Percentiles rank a stretch among this genome's conserved stretches.
phyloP scores from a whole-genome alignment of 1,284 basidiomycete species.

The Microbotryum intermedium region DNA sequence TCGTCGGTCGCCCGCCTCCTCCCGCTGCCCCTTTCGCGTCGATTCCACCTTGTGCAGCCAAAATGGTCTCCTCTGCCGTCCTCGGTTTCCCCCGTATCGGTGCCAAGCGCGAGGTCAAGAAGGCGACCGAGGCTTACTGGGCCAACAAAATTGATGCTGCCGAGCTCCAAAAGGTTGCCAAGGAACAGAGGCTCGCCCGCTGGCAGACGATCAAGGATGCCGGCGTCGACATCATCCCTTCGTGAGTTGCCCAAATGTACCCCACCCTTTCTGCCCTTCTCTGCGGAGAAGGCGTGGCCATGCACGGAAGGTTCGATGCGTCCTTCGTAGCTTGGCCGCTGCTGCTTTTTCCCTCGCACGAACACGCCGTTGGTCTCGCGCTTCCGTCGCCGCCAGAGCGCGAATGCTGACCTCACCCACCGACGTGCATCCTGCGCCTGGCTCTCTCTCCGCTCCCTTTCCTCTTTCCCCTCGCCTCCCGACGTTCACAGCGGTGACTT shows the following conservation, averaged over 20 bases:
- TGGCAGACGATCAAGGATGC: slow-evolving; percentile 82
- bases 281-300: neutral
- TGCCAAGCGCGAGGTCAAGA: slow-evolving; percentile 74
- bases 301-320: slow-evolving; percentile 6
- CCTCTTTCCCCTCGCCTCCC: slow-evolving; percentile 6
- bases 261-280: neutral
- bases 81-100: slow-evolving; percentile 98
- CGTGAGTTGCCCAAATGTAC: slow-evolving; percentile 48
- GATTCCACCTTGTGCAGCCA: neutral
- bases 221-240: slow-evolving; percentile 86
- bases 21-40: neutral
- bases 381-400: neutral
- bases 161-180: slow-evolving; percentile 79
- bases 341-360: neutral
- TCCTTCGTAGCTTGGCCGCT: neutral
- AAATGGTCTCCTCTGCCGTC: slow-evolving; percentile 56
- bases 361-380: neutral
- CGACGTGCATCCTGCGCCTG: too few species aligned
- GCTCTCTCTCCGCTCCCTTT: neutral
- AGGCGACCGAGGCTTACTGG: slow-evolving; percentile 96
- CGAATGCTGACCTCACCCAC: too few species aligned
- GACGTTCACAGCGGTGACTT: slow-evolving; percentile 72
- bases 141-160: slow-evolving; percentile 81
- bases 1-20: too few species aligned
- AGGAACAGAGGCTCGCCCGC: slow-evolving; percentile 79